Conservation (phyloP, 169 alveolate species). For the Babesia gibsoni region DNA sequence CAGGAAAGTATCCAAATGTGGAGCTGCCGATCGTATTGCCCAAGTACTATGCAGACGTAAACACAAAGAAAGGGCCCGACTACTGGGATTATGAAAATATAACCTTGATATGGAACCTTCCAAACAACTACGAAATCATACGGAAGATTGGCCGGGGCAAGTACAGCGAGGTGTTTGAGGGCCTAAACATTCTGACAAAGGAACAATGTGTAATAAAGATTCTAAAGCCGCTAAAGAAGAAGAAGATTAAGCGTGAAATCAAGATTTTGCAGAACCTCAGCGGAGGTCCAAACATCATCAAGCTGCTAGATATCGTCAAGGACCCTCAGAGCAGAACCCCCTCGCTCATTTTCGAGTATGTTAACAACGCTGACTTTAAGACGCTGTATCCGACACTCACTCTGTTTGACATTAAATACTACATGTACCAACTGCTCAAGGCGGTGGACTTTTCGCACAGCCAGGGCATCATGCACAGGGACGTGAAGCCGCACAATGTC, state of each 20-base stretch:
- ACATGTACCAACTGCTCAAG: slow-evolving; percentile 89
- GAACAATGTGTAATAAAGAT: slow-evolving; percentile 91
- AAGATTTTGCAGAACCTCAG: slow-evolving; percentile 92
- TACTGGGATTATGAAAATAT: slow-evolving; percentile 91
- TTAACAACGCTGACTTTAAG: slow-evolving; percentile 89
- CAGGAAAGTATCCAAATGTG: slow-evolving; percentile 20
- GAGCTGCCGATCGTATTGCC: slow-evolving; percentile 65
- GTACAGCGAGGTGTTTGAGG: slow-evolving; percentile 98
- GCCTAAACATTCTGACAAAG: slow-evolving; percentile 76
- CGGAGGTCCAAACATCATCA: slow-evolving; percentile 94
- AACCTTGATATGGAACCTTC: slow-evolving; percentile 86
- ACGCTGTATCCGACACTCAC: slow-evolving; percentile 91
- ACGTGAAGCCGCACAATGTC: slow-evolving; percentile 95
- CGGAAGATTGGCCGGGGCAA: slow-evolving; percentile 98
- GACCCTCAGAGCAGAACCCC: slow-evolving; percentile 96
- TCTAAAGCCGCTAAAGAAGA: slow-evolving; percentile 95
- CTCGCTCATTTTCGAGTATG: slow-evolving; percentile 88
- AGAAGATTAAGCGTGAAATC: slow-evolving; percentile 95
- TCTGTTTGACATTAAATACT: slow-evolving; percentile 92
- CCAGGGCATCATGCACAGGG: slow-evolving; percentile 98
- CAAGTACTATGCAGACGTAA: slow-evolving; percentile 77
- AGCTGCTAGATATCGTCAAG: slow-evolving; percentile 91
- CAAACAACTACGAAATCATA: slow-evolving; percentile 91
- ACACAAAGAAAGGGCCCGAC: slow-evolving; percentile 83
- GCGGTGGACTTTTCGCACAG: slow-evolving; percentile 98